Evolutionary conservation across 2,329 filamentous ascomycete species (phyloP).

Genomic region (Drechslerella coelobrocha): DNA sequence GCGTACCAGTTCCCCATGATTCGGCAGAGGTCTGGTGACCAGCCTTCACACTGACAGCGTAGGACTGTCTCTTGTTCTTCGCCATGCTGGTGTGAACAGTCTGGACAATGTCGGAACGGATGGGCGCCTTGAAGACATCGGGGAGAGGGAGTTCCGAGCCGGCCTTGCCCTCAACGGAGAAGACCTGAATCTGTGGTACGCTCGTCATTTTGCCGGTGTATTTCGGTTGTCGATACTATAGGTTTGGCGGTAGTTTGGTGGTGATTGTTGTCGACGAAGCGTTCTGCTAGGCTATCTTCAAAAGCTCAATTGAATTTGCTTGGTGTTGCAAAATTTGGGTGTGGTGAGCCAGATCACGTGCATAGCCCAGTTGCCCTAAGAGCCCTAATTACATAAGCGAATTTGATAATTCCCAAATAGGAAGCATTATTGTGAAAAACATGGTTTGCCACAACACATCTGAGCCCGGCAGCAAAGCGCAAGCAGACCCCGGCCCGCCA

Average conservation of each 20-base stretch:
- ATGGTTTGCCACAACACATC: conserved; percentile 5
- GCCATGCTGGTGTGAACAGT: conserved; percentile 96
- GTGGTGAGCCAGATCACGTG: conserved; percentile 26
- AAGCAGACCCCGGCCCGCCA: too few relatives aligned
- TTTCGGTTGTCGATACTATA: conserved; percentile 29
- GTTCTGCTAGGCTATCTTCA: conserved; percentile 20
- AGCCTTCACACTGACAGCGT: conserved; percentile 99
- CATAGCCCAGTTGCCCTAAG: conserved; percentile 43
- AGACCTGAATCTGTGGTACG: conserved; percentile 90
- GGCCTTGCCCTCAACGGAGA: conserved; percentile 93
- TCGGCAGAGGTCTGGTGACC: conserved; percentile 99
- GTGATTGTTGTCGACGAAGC: conserved; percentile 21
- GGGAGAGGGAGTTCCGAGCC: conserved; percentile 90
- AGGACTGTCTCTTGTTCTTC: conserved; percentile 99
- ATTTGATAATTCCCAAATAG: not conserved
- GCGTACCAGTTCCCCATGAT: conserved; percentile 99
- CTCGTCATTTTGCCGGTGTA: conserved; percentile 46
- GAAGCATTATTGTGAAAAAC: conserved; percentile 36
- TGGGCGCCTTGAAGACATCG: conserved; percentile 94
- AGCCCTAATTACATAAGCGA: conserved; percentile 43
- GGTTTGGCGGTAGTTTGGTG: conserved; percentile 13
- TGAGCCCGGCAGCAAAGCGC: not conserved
- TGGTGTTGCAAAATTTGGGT: conserved; percentile 49
- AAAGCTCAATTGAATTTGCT: conserved; percentile 48
- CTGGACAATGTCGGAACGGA: conserved; percentile 99